Base-by-base conservation (phyloP, 179 eudicot genomes). In the Patellifolia procumbens region DNA sequence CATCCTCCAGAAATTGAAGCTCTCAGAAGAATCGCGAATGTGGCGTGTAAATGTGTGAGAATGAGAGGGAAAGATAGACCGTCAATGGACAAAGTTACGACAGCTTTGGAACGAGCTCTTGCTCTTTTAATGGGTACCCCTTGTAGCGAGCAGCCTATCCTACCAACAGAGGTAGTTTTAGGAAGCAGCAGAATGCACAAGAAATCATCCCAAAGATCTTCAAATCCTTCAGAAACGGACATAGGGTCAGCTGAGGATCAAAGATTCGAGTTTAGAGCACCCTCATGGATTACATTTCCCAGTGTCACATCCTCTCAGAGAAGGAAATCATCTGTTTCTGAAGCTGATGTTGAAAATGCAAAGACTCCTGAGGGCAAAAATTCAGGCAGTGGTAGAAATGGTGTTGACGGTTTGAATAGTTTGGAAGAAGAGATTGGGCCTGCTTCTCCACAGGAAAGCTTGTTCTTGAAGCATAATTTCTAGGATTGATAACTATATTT, bases 21-120 rank as follows among this genome's bases (percentile, higher is more conserved):
- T 1, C 76, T 94, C 34, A 85, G 78, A 68, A 85, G 93, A 70
- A 94, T 94, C 0, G 98, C 97, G 0, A 89, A 84, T 72, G 88
- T 94, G 56, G 97, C 97, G 1, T 81, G 88, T 49, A 91, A 88
- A 75, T 94, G 98, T 73, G 98, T 94, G 10, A 74, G 97, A 35
- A 94, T 94, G 98, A 85, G 97, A 49, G 98, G 97, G 16, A 92
- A 91, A 81, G 98, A 94, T 69, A 76, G 98, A 74, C 97, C 97
- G 0, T 92, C 97, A 1, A 94, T 94, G 98, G 98, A 94, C 66
- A 89, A 89, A 74, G 98, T 94, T 43, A 94, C 98, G 2, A 94
- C 97, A 3, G 89, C 93, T 6, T 74, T 94, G 39, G 97, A 92
- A 53, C 83, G 91, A 32, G 98, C 97, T 0, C 84, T 94, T 11